Base-by-base conservation (phyloP, 805 yeast species). In the Saturnispora ahearnii region DNA sequence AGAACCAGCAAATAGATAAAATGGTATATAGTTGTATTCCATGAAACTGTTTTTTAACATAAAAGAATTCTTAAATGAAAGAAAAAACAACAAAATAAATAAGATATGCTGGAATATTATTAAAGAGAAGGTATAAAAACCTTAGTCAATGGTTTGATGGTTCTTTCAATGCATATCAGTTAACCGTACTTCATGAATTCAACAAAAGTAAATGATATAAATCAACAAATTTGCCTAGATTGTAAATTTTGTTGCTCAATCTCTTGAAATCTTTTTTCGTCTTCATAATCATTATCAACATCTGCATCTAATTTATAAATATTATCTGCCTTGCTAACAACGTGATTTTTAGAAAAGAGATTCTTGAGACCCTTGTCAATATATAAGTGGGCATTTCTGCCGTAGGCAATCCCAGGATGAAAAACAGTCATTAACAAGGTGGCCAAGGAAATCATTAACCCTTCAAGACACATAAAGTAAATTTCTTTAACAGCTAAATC, bases 331-430 rank as follows among this genome's bases (percentile, higher is more conserved):
- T 33, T 37, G 5, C 37, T 37, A 13, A 37, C 42, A 29, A 44
- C 26, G 40, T 37, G 29, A n/a, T 49, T n/a, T 18, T 21, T 49
- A 18, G 43, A 29, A 32, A 54, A 54, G 2, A 51, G 46, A 1
- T 51, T 45, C 12, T 26, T 45, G 5, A 53, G 29, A 7, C 53
- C 32, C 43, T 55, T 58, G 22, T 56, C 56, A 18, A 59, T 50
- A 18, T 51, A 44, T 30, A 64, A 53, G 12, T 53, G 53, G 1
- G 59, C 44, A 24, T 55, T 45, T 50, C 58, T 58, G n/a, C 69
- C 69, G 51, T 79, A 76, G 2, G 78, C 76, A 34, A 73, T 59
- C 0, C 85, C 86, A 0, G 95, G 96, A 60, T 84, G 82, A 60
- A 75, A 71, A 1, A 76, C 62, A 0, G 85, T 68, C 59, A 80